phyloP scores from a whole-genome alignment of 2,329 filamentous ascomycete species.

The Cercospora citrullina region DNA sequence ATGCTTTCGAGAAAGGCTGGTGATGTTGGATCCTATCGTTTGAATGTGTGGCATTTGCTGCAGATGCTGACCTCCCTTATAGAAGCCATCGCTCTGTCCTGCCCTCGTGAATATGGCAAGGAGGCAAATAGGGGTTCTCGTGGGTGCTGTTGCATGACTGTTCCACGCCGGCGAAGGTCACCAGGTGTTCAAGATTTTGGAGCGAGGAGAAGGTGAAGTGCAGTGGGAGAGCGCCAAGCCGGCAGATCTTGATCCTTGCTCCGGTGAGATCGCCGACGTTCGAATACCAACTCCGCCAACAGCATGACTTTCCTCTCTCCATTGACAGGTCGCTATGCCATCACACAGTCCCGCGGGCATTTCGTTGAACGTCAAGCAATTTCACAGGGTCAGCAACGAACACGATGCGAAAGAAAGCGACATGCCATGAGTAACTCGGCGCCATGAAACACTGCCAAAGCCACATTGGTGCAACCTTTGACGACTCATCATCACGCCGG shows the following conservation, averaged over 20 bases:
- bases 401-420: not conserved
- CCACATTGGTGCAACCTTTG: not conserved
- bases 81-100: not conserved
- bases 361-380: not conserved
- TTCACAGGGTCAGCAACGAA: not conserved
- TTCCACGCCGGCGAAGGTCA: not conserved
- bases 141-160: not conserved
- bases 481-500: no score
- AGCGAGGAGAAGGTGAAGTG: not conserved
- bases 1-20: not conserved
- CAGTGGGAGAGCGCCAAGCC: not conserved
- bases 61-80: not conserved
- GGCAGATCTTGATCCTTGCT: not conserved
- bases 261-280: not conserved
- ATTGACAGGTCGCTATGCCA: not conserved
- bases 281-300: not conserved
- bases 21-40: not conserved
- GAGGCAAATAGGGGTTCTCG: not conserved
- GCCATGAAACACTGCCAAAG: not conserved
- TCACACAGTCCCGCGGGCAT: not conserved
- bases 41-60: not conserved
- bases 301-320: not conserved
- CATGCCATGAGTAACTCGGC: not conserved
- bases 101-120: not conserved
- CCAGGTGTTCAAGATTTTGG: not conserved